These are phyloP conservation scores for Rubia yunnanensis DNA, from an alignment of 257 asterid genomes.

Conservation along the genomic window DNA sequence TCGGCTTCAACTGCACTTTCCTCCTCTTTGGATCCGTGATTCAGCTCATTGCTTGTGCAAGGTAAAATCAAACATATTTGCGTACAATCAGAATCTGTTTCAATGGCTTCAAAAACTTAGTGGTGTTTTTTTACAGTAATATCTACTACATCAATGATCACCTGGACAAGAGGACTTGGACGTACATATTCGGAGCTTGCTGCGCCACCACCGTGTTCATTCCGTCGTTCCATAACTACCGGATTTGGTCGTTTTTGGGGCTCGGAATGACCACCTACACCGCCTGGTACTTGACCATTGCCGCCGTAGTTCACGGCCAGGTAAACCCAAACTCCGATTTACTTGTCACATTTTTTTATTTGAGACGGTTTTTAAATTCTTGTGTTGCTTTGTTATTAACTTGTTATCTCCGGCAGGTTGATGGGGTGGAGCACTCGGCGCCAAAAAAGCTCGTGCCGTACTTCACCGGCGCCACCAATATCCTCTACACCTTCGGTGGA, in stretches of 20 bases:
- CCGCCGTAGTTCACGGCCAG: conserved; percentile 81
- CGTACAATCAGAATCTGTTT: too few relatives aligned
- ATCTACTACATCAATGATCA: conserved; percentile 86
- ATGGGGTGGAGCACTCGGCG: conserved; percentile 65
- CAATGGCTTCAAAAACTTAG: too few relatives aligned
- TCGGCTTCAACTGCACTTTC: conserved; percentile 96
- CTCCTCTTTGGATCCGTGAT: conserved; percentile 94
- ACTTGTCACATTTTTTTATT: too few relatives aligned
- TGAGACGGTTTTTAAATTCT: conserved; percentile 1
- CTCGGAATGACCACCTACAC: conserved; percentile 98
- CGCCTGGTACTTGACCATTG: conserved; percentile 84
- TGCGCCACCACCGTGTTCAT: conserved; percentile 95
- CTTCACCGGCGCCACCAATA: conserved; percentile 97
- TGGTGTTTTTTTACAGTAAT: conserved; percentile 38
- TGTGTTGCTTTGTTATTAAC: background rate
- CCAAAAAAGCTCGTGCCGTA: conserved; percentile 65
- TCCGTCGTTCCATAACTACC: conserved; percentile 94
- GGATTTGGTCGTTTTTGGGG: conserved; percentile 93
- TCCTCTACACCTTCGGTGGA: conserved; percentile 92
- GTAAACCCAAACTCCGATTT: conserved; percentile 19
- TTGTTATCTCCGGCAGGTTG: conserved; percentile 30
- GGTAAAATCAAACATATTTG: conserved; percentile 45
- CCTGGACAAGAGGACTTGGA: conserved; percentile 98
- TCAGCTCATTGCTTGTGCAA: conserved; percentile 94
- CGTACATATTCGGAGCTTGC: conserved; percentile 97